phyloP scores from a whole-genome alignment of 2,329 filamentous ascomycete species.

The Phoma sp. region DNA sequence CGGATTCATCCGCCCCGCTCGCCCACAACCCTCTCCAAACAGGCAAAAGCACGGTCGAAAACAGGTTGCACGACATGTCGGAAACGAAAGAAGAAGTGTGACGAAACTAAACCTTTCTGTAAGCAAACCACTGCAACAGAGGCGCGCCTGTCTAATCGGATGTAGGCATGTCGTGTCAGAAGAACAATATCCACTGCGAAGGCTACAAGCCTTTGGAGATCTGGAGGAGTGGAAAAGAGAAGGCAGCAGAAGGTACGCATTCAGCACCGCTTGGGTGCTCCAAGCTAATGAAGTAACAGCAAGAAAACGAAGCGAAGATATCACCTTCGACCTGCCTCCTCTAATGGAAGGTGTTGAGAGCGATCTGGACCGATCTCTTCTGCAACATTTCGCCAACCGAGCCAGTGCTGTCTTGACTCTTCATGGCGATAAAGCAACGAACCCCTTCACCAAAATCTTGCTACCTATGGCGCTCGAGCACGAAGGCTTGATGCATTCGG shows the following conservation, averaged over 20 bases:
- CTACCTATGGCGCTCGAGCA: conserved; percentile 81
- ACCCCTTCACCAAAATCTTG: conserved; percentile 84
- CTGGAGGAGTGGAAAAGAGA: conserved; percentile 86
- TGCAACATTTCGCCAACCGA: conserved; percentile 81
- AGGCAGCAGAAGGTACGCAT: conserved; percentile 65
- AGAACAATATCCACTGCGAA: conserved; percentile 90
- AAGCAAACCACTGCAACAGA: conserved; percentile 9
- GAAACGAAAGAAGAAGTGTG: conserved; percentile 66
- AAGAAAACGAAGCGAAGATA: conserved; percentile 41
- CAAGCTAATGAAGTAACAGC: conserved; percentile 35
- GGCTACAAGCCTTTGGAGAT: conserved; percentile 86
- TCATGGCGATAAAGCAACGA: conserved; percentile 74
- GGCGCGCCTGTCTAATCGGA: conserved; percentile 29
- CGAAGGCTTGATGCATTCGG: conserved; percentile 86
- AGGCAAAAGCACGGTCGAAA: conserved; percentile 74
- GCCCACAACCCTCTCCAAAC: conserved; percentile 67
- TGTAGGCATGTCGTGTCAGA: conserved; percentile 83
- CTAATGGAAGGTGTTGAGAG: conserved; percentile 84
- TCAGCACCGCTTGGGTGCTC: neutral
- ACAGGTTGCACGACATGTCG: conserved; percentile 65
- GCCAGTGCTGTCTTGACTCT: conserved; percentile 83
- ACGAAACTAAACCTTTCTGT: conserved; percentile 56
- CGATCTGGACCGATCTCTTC: conserved; percentile 76
- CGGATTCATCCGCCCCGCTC: conserved; percentile 76
- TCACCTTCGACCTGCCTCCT: conserved; percentile 57